A percentile compares a stretch with the other conserved stretches of the same genome.
Conservation (phyloP, 2,329 filamentous ascomycete genomes). For the Neopestalotiopsis rosae region DNA sequence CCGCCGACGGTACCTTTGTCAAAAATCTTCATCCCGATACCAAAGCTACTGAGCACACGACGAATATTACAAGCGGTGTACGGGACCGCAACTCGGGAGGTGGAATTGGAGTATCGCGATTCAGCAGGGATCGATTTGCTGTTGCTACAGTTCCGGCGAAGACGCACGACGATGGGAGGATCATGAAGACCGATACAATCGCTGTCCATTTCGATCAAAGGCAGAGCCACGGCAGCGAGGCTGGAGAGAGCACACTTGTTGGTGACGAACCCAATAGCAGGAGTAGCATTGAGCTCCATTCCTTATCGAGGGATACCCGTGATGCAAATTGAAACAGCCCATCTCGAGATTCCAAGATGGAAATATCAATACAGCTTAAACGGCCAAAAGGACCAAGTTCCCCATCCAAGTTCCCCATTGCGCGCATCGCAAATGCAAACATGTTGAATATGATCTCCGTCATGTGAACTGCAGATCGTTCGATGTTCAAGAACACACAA, state of each 20-base stretch:
- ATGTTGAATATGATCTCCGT: background rate
- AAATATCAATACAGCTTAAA: no score
- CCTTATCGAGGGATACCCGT: background rate
- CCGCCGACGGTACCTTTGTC: constrained; percentile 5
- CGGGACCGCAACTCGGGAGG: background rate
- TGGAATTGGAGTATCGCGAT: background rate
- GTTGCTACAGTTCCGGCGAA: no score
- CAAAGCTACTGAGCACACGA: background rate
- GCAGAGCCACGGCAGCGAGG: background rate
- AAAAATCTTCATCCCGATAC: background rate
- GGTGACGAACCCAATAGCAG: background rate
- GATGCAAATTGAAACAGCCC: background rate
- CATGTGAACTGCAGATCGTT: background rate
- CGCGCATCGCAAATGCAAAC: no score
- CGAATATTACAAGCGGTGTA: background rate
- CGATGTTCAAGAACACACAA: background rate
- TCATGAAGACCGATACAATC: constrained; percentile 10
- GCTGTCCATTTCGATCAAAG: background rate
- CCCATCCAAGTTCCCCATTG: no score
- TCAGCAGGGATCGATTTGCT: background rate
- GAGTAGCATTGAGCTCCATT: background rate
- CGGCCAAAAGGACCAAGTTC: no score
- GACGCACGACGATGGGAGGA: background rate
- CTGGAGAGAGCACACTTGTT: background rate
- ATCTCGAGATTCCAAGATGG: background rate